A percentile compares a stretch with the other conserved stretches of the same genome.
Evolutionary conservation across 352 stramenopile genomes (phyloP).

Genomic region (Phytophthora sojae): DNA sequence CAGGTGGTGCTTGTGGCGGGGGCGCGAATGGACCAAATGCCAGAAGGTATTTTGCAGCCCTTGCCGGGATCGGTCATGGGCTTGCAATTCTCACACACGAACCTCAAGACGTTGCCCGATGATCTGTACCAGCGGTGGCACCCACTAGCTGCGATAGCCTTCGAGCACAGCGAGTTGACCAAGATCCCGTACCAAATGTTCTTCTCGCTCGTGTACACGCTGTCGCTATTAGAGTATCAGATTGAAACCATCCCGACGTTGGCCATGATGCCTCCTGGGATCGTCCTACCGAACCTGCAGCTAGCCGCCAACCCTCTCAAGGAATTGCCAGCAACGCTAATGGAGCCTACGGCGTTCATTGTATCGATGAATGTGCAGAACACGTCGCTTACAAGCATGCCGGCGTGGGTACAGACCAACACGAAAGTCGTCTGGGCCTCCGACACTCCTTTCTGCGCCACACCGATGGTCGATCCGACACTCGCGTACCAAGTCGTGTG

Average conservation of each 20-base stretch:
- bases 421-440: conserved; percentile 25
- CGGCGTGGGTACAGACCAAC: conserved; percentile 19
- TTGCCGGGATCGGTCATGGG: conserved; percentile 14
- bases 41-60: not conserved
- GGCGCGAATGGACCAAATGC: too few relatives aligned
- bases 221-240: conserved; percentile 18
- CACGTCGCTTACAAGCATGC: conserved; percentile 16
- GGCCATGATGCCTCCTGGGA: conserved; percentile 29
- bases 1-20: too few relatives aligned
- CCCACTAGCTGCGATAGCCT: conserved; percentile 4
- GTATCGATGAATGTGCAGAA: conserved; percentile 29
- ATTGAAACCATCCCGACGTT: conserved; percentile 22
- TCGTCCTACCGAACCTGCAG: conserved; percentile 22
- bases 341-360: conserved; percentile 12
- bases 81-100: conserved; percentile 28
- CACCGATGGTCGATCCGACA: conserved; percentile 17
- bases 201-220: conserved; percentile 11
- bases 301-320: conserved; percentile 22
- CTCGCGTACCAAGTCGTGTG: conserved; percentile 29
- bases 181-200: conserved; percentile 33
- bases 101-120: conserved; percentile 12
- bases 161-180: conserved; percentile 25
- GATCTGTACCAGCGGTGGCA: conserved; percentile 29
- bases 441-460: conserved; percentile 22
- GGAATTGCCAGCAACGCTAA: conserved; percentile 20